Conservation (phyloP, 371 early-diverging fungal genomes). For the Mortierella polycephala region DNA sequence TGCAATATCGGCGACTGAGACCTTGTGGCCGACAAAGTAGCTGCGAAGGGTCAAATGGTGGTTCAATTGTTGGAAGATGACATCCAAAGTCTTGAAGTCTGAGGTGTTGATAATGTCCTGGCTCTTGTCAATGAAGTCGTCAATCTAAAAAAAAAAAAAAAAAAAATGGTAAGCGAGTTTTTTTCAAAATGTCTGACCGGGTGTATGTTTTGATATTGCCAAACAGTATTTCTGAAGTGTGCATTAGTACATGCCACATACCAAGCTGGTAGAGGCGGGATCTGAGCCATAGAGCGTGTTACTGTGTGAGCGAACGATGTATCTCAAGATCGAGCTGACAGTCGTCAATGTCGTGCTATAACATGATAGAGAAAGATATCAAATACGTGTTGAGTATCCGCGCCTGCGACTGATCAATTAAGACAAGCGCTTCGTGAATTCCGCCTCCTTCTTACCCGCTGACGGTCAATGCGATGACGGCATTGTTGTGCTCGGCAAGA, state of each 20-base stretch:
- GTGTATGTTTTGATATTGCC: neutral
- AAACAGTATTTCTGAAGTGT: no score
- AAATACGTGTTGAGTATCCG: neutral
- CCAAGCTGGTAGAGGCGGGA: slow-evolving; percentile 42
- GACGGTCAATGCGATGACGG: slow-evolving; percentile 33
- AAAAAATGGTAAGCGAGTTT: neutral
- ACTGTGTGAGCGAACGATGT: slow-evolving; percentile 51
- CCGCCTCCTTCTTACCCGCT: slow-evolving; percentile 25
- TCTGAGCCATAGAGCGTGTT: slow-evolving; percentile 52
- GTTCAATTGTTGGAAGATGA: slow-evolving; percentile 75
- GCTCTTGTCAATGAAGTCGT: slow-evolving; percentile 75
- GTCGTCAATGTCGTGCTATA: slow-evolving; percentile 39
- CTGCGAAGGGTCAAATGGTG: slow-evolving; percentile 83
- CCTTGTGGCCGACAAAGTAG: slow-evolving; percentile 83
- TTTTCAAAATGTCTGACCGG: neutral
- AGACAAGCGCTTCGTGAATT: neutral
- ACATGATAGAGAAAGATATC: neutral
- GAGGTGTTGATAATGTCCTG: slow-evolving; percentile 65
- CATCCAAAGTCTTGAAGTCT: slow-evolving; percentile 81
- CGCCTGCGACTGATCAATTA: neutral
- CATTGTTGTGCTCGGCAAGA: slow-evolving; percentile 51
- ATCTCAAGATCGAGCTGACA: slow-evolving; percentile 47
- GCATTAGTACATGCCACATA: neutral
- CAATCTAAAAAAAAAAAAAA: slow-evolving; percentile 54
- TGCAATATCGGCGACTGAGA: slow-evolving; percentile 85